phyloP scores from a whole-genome alignment of 208 protist genomes.

The Leishmania guyanensis region DNA sequence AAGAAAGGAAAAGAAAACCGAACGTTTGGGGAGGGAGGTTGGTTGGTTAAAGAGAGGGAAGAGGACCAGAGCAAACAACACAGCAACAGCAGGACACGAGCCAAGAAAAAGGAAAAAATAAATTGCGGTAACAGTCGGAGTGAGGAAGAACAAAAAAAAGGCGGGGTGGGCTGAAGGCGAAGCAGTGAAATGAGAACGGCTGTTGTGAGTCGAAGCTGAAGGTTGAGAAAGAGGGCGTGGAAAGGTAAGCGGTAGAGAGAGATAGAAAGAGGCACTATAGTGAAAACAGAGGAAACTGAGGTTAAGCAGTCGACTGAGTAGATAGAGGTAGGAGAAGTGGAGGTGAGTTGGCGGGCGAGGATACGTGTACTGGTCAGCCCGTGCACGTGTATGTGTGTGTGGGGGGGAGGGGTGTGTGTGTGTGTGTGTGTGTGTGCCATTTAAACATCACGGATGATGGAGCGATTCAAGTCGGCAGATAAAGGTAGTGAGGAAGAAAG shows the following conservation, averaged over 20 bases:
- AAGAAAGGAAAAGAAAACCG: too few relatives aligned
- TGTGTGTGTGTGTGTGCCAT: neutral
- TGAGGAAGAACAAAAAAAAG: neutral
- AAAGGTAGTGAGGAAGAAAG: too few relatives aligned
- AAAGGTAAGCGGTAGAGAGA: neutral
- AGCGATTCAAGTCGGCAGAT: neutral
- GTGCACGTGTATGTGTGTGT: neutral
- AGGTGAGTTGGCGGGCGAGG: too few relatives aligned
- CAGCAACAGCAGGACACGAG: too few relatives aligned
- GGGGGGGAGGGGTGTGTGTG: neutral
- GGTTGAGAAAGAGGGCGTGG: neutral
- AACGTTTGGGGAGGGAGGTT: too few relatives aligned
- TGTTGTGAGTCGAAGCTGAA: neutral
- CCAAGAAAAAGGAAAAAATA: too few relatives aligned
- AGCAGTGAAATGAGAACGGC: too few relatives aligned
- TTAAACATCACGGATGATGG: neutral
- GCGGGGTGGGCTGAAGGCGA: neutral
- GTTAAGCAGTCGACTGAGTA: neutral
- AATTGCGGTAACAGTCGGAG: neutral
- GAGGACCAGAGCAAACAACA: too few relatives aligned
- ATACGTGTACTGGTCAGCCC: neutral
- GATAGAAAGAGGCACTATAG: neutral
- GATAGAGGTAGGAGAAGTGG: neutral
- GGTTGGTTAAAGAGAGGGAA: too few relatives aligned
- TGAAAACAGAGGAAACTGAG: neutral